A percentile compares a stretch with the other conserved stretches of the same genome.
Evolutionary conservation across 805 yeast species (phyloP).

Genomic region (Sungouiella blattae): DNA sequence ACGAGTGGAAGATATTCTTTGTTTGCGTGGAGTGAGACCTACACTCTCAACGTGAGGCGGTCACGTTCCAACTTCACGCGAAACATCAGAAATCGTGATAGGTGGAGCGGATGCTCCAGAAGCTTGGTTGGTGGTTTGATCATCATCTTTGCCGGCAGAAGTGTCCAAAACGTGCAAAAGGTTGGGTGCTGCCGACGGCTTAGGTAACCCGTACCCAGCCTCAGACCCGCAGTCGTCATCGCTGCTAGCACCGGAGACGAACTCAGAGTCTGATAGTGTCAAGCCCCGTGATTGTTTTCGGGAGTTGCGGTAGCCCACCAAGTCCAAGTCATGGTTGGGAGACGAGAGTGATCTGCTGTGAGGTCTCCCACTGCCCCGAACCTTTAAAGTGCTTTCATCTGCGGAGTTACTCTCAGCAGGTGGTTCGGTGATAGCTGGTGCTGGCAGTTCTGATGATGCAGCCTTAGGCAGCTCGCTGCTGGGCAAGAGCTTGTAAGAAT

Average conservation of each 20-base stretch:
- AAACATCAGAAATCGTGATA: neutral
- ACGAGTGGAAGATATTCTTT: too few relatives aligned
- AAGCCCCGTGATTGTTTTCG: conserved; percentile 7
- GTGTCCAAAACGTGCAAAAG: neutral
- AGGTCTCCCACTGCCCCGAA: conserved; percentile 17
- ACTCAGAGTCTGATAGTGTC: conserved; percentile 15
- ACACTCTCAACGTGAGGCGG: too few relatives aligned
- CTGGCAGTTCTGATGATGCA: neutral
- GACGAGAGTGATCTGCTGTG: conserved; percentile 35
- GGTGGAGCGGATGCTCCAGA: neutral
- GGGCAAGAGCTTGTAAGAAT: conserved; percentile 77
- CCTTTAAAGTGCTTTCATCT: neutral
- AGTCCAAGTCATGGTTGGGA: conserved; percentile 31
- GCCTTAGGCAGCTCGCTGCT: conserved; percentile 20
- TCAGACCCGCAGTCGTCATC: conserved; percentile 11
- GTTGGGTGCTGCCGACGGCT: conserved; percentile 1
- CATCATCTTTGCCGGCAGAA: neutral
- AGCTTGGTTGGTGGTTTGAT: too few relatives aligned
- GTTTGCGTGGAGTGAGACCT: too few relatives aligned
- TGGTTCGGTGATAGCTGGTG: conserved; percentile 1
- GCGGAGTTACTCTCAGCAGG: conserved; percentile 11
- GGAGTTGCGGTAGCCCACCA: conserved; percentile 32
- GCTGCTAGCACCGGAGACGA: conserved; percentile 15
- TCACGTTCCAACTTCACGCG: neutral
- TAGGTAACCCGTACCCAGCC: neutral